Base-by-base conservation (phyloP, 495 filamentous ascomycete genomes). In the Tuber calosporum region DNA sequence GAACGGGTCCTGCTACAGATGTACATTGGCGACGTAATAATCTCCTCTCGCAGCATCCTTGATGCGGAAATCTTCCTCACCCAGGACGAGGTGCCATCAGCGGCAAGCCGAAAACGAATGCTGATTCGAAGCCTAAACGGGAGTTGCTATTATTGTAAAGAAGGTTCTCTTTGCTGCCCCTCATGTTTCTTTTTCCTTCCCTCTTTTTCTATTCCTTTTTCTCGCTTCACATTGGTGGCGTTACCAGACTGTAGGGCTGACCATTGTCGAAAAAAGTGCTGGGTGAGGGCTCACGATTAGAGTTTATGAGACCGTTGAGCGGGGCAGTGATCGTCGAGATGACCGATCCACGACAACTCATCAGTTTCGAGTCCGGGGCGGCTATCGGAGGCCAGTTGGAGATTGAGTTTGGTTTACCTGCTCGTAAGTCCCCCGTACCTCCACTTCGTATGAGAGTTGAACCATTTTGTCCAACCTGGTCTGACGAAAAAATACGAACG, bases 111-210 rank as follows among this genome's bases (percentile, higher is more conserved):
- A 34, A 36, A 71, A 19, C 26, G 69, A 26, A n/a, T 71, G n/a
- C 69, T 71, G 5, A 71, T 71, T n/a, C 39, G 69, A 1, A 62
- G 69, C 34, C 42, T 58, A 1, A 53, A 58, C 17, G 45, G 45
- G 19, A 71, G 69, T 37, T 20, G 43, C 42, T 66, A 71, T 58
- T 71, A 58, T 26, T 71, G 42, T 38, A 39, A 62, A 71, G 69
- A 71, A 19, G 58, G 69, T 58, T 9, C 45, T 9, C 22, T 11
- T 22, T 3, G 22, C 45, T 39, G 5, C 38, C 0, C 39, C 38
- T 8, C 20, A 0, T 22, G 0, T n/a, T n/a, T 20, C 4, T 20
- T 4, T 45, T 22, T 22, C 42, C 22, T 58, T 53, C 22, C 22
- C 39, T 38, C 6, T 38, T 0, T 26, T 30, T 15, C 19, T 15